Conservation (phyloP, 257 asterid species). For the Scutellaria galericulata region DNA sequence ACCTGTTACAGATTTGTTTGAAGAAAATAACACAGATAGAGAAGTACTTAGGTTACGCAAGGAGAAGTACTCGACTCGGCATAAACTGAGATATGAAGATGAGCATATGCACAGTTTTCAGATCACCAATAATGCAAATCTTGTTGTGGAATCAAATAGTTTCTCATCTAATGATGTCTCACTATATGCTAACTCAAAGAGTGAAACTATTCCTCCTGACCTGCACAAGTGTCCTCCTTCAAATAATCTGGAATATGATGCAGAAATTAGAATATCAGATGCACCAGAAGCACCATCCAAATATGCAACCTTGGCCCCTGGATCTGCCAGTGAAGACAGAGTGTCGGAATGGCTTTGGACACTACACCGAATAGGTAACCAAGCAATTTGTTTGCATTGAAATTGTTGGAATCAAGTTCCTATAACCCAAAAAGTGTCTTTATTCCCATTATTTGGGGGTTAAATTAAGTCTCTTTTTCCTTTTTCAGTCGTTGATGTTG, state of each 20-base stretch:
- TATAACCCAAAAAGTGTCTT: background rate
- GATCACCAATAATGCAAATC: constrained; percentile 82
- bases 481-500: constrained; percentile 89
- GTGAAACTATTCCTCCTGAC: constrained; percentile 47
- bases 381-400: constrained; percentile 14
- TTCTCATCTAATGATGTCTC: constrained; percentile 53
- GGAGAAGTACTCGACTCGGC: constrained; percentile 52
- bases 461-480: constrained; percentile 23
- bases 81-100: constrained; percentile 67
- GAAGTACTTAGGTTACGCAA: constrained; percentile 57
- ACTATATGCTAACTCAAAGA: constrained; percentile 48
- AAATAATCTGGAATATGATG: constrained; percentile 47
- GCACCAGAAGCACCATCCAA: constrained; percentile 56
- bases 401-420: constrained; percentile 9
- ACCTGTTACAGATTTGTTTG: constrained; percentile 82
- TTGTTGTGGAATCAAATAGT: constrained; percentile 71
- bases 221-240: constrained; percentile 50
- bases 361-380: constrained; percentile 87
- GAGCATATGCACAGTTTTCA: constrained; percentile 85
- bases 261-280: constrained; percentile 68
- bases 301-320: constrained; percentile 57
- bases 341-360: constrained; percentile 99
- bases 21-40: constrained; percentile 52
- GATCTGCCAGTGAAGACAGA: constrained; percentile 65
- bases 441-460: constrained; percentile 25